phyloP scores from a whole-genome alignment of 192 early-diverging fungal species.

The Podila epigama region DNA sequence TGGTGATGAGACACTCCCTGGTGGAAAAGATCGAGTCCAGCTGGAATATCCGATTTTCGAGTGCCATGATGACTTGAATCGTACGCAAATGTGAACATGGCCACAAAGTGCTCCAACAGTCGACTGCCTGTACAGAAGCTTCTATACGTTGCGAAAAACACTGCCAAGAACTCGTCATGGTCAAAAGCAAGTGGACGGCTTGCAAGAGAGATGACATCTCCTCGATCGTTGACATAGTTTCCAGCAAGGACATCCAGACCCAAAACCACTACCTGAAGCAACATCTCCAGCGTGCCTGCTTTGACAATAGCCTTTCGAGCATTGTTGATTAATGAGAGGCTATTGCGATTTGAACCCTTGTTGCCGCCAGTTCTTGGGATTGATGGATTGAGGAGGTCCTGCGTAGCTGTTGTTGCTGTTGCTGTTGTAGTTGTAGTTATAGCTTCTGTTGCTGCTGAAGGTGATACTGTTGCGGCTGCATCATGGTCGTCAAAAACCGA shows the following conservation, averaged over 20 bases:
- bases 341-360: conserved; percentile 11
- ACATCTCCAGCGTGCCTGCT: conserved; percentile 61
- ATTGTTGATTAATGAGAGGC: conserved; percentile 12
- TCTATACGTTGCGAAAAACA: conserved; percentile 73
- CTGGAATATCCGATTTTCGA: conserved; percentile 11
- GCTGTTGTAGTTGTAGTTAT: no score
- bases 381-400: background rate
- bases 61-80: background rate
- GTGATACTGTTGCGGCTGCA: background rate
- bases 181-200: conserved; percentile 46
- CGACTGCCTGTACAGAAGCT: conserved; percentile 58
- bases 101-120: conserved; percentile 50
- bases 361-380: background rate
- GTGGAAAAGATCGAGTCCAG: conserved; percentile 46
- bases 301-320: conserved; percentile 65
- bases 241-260: conserved; percentile 56
- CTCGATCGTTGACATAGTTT: conserved; percentile 57
- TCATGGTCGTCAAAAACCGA: conserved; percentile 11
- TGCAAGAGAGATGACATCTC: conserved; percentile 24
- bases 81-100: conserved; percentile 49
- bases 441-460: background rate
- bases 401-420: background rate
- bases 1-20: no score
- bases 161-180: conserved; percentile 52
- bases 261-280: conserved; percentile 67